Base-by-base conservation (phyloP, 2,329 filamentous ascomycete species). In the Saccharata proteae region DNA sequence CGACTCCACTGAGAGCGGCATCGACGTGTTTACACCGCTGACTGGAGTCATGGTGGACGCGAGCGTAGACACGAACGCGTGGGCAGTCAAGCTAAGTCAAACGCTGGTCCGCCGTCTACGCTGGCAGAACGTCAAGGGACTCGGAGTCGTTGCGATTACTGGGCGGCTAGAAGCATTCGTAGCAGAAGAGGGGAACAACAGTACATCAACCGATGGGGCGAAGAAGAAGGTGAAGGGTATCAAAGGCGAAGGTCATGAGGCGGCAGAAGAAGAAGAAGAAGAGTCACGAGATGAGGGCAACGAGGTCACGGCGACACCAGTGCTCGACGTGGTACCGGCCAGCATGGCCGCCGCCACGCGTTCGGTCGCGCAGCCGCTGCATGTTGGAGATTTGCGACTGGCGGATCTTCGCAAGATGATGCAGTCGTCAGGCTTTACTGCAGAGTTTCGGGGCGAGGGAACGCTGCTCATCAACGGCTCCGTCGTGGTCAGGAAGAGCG, bases 61-160 rank as follows among this genome's bases (percentile, higher is more conserved):
- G 9, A 94, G 86, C 48, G 88, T 96, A 24, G 90, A 98, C 52
- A 96, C 88, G 4, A 94, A 96, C 51, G 86, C 90, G 4, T 98
- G 92, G 90, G 78, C 82, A 15, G 81, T 98, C 38, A 93, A 86
- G 55, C 69, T 98, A 12, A 85, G 83, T 29, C 82, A 88, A 43
- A 64, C 72, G 26, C 72, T 98, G 13, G 80, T 93, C 37, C 83
- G 83, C 56, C 80, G 80, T 43, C 67, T 98, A 37, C 83, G 82
- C 48, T 96, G 90, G 90, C 90, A 96, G 59, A 86, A 83, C 36
- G 85, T 96, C 15, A 77, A 84, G 34, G 85, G 81, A 2, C 64
- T 96, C 6, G 81, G 84, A 22, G 83, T 98, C 35, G 88, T 93
- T 11, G 92, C 88, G n/a, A 68, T 98, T 34, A 92, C 84, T 3